Percentiles rank a stretch among this genome's conserved stretches.
phyloP scores from a whole-genome alignment of 495 filamentous ascomycete genomes.

The Talaromyces liani region DNA sequence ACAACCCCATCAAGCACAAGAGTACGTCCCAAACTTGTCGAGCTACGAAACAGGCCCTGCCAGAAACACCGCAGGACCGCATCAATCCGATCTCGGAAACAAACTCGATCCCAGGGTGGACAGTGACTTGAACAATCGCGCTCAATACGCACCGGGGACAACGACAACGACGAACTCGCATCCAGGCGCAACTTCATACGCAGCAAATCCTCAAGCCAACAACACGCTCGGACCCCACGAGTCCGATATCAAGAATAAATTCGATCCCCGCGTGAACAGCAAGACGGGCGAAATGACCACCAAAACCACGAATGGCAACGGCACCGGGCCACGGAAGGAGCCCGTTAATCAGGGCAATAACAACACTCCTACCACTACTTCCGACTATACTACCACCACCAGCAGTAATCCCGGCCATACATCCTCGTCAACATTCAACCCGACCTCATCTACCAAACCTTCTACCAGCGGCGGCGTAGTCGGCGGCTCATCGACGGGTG shows the following conservation, averaged over 20 bases:
- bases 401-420: not conserved
- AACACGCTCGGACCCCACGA: conserved; percentile 33
- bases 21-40: conserved; percentile 11
- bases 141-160: conserved; percentile 15
- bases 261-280: conserved; percentile 30
- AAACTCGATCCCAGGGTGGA: conserved; percentile 44
- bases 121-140: conserved; percentile 19
- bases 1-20: not conserved
- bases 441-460: not conserved
- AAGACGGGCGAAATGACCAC: conserved; percentile 10
- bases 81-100: conserved; percentile 38
- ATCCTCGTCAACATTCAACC: not conserved
- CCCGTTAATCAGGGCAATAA: not conserved
- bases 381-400: not conserved
- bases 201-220: conserved; percentile 10
- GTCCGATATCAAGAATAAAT: conserved; percentile 48
- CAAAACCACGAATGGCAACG: not conserved
- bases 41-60: conserved; percentile 23
- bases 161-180: conserved; percentile 14
- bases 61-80: conserved; percentile 29
- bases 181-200: conserved; percentile 16
- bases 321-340: not conserved
- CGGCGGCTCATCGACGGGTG: conserved; percentile 24
- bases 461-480: conserved; percentile 5
- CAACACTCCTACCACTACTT: not conserved